These are phyloP conservation scores for Aurantiochytrium sp. DNA, from an alignment of 108 stramenopile species.

Conservation along the genomic window DNA sequence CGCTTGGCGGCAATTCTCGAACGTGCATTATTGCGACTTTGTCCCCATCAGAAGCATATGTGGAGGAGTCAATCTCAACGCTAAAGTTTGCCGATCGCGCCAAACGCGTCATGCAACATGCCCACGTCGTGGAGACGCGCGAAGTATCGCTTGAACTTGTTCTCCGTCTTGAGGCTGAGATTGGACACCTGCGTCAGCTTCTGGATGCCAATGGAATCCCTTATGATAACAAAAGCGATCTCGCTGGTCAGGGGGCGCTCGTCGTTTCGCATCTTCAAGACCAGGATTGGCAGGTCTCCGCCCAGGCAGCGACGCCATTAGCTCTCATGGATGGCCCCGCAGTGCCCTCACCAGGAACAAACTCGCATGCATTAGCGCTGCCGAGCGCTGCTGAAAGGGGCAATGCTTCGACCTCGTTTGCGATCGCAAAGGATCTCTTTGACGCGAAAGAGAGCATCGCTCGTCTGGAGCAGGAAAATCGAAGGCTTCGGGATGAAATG, in stretches of 20 bases:
- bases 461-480: background rate
- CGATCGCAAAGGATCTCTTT: background rate
- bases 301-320: background rate
- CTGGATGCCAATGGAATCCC: background rate
- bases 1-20: constrained; percentile 83
- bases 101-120: constrained; percentile 12
- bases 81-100: constrained; percentile 79
- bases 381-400: background rate
- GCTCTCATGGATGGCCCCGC: background rate
- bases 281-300: background rate
- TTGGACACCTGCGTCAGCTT: background rate
- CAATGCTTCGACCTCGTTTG: background rate
- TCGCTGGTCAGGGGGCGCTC: too few relatives aligned
- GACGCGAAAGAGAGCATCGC: constrained; percentile 9
- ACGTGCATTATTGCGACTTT: constrained; percentile 83
- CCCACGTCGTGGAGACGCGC: background rate
- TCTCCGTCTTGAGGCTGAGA: background rate
- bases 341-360: too few relatives aligned
- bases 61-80: constrained; percentile 82
- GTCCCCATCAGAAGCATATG: constrained; percentile 66
- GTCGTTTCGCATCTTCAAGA: background rate
- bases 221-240: background rate
- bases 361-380: background rate
- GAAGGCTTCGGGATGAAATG: background rate
- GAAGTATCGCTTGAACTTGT: background rate